These are phyloP conservation scores for Isochrysis galbana DNA, from an alignment of 78 protist species.

Conservation along the genomic window DNA sequence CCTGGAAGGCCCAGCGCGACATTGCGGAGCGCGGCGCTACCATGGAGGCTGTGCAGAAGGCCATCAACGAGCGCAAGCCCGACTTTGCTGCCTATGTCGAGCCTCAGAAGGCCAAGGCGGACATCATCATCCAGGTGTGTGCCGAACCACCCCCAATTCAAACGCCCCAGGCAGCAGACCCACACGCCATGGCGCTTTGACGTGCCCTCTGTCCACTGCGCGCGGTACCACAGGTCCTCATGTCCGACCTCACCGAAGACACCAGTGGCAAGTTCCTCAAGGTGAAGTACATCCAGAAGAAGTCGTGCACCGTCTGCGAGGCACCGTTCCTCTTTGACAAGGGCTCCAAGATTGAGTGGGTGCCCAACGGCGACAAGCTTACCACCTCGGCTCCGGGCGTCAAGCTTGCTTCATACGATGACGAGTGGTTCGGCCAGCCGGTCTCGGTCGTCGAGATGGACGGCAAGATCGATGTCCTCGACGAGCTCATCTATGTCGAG, in stretches of 20 bases:
- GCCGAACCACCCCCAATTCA: neutral
- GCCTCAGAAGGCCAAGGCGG: slow-evolving; percentile 54
- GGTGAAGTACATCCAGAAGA: slow-evolving; percentile 31
- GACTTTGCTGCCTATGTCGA: slow-evolving; percentile 57
- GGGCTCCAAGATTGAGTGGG: slow-evolving; percentile 29
- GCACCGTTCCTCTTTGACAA: slow-evolving; percentile 40
- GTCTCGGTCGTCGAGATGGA: slow-evolving; percentile 47
- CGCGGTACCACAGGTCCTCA: neutral
- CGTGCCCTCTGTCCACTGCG: neutral
- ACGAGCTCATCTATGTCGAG: slow-evolving; percentile 53
- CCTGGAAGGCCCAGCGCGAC: slow-evolving; percentile 62
- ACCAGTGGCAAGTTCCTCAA: slow-evolving; percentile 30
- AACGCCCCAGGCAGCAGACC: neutral
- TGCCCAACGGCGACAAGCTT: slow-evolving; percentile 7
- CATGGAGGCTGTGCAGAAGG: slow-evolving; percentile 3
- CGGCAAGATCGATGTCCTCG: slow-evolving; percentile 44
- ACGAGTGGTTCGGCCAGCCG: slow-evolving; percentile 10
- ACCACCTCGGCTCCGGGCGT: slow-evolving; percentile 16
- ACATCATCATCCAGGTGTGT: slow-evolving; percentile 23
- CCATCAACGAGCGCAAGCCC: slow-evolving; percentile 53
- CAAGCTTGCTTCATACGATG: neutral
- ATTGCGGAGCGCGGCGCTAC: slow-evolving; percentile 54
- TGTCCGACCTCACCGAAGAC: slow-evolving; percentile 25
- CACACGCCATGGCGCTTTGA: neutral
- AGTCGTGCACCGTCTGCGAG: neutral